phyloP scores from a whole-genome alignment of 139 green algal genomes.

The Mesostigma viride region DNA sequence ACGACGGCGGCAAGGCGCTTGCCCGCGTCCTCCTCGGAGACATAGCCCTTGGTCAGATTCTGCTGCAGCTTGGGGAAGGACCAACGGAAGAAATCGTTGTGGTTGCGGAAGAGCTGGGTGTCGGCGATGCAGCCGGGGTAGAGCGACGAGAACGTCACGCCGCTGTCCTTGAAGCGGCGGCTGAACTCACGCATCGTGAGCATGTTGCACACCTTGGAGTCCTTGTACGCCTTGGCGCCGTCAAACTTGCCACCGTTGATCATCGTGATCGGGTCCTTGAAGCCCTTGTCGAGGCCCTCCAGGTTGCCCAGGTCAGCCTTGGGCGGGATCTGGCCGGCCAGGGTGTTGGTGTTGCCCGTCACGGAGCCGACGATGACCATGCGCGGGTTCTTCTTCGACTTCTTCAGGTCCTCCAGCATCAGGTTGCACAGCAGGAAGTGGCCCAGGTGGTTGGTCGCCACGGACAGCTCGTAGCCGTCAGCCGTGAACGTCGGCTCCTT shows the following conservation, averaged over 20 bases:
- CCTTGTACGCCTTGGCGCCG: conserved; percentile 95
- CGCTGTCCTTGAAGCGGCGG: conserved; percentile 61
- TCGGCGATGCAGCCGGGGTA: conserved; percentile 95
- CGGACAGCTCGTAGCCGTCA: conserved; percentile 76
- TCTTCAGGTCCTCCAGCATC: conserved; percentile 68
- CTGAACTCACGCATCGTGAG: conserved; percentile 83
- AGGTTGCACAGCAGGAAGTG: conserved; percentile 85
- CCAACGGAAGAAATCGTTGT: conserved; percentile 61
- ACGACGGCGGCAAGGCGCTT: conserved; percentile 68
- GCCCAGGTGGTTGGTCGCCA: conserved; percentile 74
- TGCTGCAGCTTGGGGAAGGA: conserved; percentile 92
- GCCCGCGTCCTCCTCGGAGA: conserved; percentile 78
- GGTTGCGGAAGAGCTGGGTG: conserved; percentile 82
- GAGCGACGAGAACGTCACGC: conserved; percentile 72
- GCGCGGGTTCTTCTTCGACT: conserved; percentile 40
- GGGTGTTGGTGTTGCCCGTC: conserved; percentile 91
- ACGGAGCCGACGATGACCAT: conserved; percentile 87
- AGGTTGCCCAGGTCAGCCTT: conserved; percentile 83
- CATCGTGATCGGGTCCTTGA: conserved; percentile 46
- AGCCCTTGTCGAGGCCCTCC: conserved; percentile 47
- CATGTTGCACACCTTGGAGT: conserved; percentile 96
- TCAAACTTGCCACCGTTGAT: conserved; percentile 79
- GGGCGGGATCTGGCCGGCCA: conserved; percentile 73
- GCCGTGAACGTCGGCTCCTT: conserved; percentile 74
- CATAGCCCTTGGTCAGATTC: conserved; percentile 87